phyloP scores from a whole-genome alignment of 148 eudicot genomes.

The Rheum nobile region DNA sequence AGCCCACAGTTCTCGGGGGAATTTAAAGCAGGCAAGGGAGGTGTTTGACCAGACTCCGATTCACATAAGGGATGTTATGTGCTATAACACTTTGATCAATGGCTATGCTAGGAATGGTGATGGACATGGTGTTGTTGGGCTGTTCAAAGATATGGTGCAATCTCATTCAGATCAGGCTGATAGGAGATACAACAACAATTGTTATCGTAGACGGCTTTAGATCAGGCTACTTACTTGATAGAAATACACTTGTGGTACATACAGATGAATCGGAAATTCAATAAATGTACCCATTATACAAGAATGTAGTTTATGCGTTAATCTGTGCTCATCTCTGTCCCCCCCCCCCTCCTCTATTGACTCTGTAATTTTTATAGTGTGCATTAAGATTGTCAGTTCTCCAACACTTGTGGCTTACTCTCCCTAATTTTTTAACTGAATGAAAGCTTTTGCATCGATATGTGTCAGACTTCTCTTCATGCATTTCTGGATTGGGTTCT shows the following conservation, averaged over 20 bases:
- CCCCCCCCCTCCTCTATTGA: not conserved
- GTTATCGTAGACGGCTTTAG: not conserved
- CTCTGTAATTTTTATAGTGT: not conserved
- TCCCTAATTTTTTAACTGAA: too few species aligned
- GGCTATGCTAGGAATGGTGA: conserved; percentile 33
- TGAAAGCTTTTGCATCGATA: too few species aligned
- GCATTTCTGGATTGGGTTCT: too few species aligned
- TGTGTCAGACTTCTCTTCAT: too few species aligned
- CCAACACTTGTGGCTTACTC: too few species aligned
- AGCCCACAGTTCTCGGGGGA: too few species aligned
- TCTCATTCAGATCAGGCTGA: conserved; percentile 13
- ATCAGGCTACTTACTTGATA: not conserved
- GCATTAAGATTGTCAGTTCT: not conserved
- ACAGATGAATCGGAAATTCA: not conserved
- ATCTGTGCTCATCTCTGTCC: not conserved
- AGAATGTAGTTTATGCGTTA: not conserved
- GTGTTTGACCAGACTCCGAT: conserved; percentile 40
- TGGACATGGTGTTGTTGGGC: conserved; percentile 29
- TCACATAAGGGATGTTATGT: conserved; percentile 34
- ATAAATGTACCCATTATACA: not conserved
- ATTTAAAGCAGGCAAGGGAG: conserved; percentile 20
- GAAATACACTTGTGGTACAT: not conserved
- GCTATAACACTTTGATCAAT: conserved; percentile 59
- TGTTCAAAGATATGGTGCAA: conserved; percentile 29
- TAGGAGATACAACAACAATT: not conserved